Evolutionary conservation across 2,329 filamentous ascomycete genomes (phyloP).

Genomic region (Paraphaeosphaeria minitans): DNA sequence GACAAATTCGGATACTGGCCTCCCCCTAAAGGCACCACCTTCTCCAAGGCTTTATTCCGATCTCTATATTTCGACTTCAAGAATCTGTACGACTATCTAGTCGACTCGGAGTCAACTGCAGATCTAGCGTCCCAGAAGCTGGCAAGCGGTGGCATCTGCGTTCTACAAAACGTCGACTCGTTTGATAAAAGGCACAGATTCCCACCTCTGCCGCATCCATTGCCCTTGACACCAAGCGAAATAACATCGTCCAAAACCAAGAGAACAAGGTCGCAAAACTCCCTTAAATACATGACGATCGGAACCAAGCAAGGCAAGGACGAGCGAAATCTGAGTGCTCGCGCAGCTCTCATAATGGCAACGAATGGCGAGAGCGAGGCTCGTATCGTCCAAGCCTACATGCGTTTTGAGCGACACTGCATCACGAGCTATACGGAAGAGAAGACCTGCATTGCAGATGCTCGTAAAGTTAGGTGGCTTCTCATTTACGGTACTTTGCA

Average conservation of each 20-base stretch:
- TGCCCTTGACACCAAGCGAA: constrained; percentile 67
- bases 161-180: constrained; percentile 68
- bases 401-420: constrained; percentile 69
- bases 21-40: constrained; percentile 58
- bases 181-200: constrained; percentile 70
- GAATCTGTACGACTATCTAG: constrained; percentile 72
- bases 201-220: constrained; percentile 64
- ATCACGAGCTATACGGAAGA: constrained; percentile 58
- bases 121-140: constrained; percentile 58
- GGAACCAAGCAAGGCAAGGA: constrained; percentile 48
- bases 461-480: constrained; percentile 78
- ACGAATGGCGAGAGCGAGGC: constrained; percentile 53
- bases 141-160: constrained; percentile 70
- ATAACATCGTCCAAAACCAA: constrained; percentile 33
- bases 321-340: constrained; percentile 56
- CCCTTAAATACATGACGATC: constrained; percentile 43
- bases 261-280: constrained; percentile 39
- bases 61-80: constrained; percentile 73
- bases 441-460: constrained; percentile 67
- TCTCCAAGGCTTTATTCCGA: constrained; percentile 63
- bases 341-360: constrained; percentile 58
- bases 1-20: constrained; percentile 75
- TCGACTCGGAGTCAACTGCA: constrained; percentile 63
- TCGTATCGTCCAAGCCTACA: constrained; percentile 69
- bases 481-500: constrained; percentile 76